phyloP scores from a whole-genome alignment of 2,329 filamentous ascomycete species.

The Amauroascus niger region DNA sequence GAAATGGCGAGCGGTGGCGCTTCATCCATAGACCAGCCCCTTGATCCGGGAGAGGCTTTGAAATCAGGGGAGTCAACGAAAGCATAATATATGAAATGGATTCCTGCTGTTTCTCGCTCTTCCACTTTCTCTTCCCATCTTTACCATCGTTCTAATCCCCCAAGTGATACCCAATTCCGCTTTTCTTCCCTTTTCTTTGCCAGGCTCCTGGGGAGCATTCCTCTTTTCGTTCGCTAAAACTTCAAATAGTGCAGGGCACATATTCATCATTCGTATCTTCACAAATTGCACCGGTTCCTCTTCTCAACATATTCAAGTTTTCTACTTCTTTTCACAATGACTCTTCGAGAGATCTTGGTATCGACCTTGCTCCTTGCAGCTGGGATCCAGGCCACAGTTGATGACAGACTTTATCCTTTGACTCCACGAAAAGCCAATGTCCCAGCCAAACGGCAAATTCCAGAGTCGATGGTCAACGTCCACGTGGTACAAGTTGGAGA shows the following conservation, averaged over 20 bases:
- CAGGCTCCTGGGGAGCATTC: slow-evolving; percentile 10
- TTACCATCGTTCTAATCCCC: background rate
- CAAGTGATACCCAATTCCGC: slow-evolving; percentile 1
- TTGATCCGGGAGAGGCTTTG: background rate
- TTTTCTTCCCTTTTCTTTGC: background rate
- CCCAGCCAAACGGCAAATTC: slow-evolving; percentile 1
- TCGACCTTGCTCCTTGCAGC: slow-evolving; percentile 6
- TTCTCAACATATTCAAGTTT: background rate
- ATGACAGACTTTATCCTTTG: slow-evolving; percentile 7
- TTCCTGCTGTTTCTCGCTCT: background rate
- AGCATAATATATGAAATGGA: slow-evolving; percentile 10
- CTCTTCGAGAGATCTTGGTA: slow-evolving; percentile 4
- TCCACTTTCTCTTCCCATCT: background rate
- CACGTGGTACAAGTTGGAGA: slow-evolving; percentile 58
- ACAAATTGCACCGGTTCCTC: background rate
- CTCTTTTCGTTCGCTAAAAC: background rate
- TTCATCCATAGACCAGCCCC: slow-evolving; percentile 1
- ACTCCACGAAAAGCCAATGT: background rate
- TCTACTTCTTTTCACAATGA: slow-evolving; percentile 5
- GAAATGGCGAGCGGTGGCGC: slow-evolving; percentile 5
- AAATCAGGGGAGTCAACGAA: slow-evolving; percentile 2
- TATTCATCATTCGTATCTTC: background rate
- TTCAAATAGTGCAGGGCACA: slow-evolving; percentile 5
- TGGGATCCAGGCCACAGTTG: slow-evolving; percentile 3
- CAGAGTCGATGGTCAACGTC: slow-evolving; percentile 29